phyloP scores from a whole-genome alignment of 495 filamentous ascomycete genomes.

The Penicillium bovifimosum region DNA sequence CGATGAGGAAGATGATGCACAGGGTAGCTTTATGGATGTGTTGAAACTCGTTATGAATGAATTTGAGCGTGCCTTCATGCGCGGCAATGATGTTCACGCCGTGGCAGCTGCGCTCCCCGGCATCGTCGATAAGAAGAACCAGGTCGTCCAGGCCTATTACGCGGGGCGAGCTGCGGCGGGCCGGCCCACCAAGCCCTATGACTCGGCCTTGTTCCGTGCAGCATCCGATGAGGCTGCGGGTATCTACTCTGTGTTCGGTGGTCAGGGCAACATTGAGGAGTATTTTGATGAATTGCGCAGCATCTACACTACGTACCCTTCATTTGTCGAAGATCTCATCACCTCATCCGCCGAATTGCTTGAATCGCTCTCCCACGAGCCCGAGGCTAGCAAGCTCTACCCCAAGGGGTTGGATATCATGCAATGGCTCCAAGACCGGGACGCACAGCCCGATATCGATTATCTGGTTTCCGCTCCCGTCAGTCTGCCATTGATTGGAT shows the following conservation, averaged over 20 bases:
- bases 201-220: slow-evolving; percentile 87
- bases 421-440: slow-evolving; percentile 80
- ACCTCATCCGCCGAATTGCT: slow-evolving; percentile 72
- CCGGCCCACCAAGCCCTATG: slow-evolving; percentile 77
- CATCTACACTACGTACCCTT: slow-evolving; percentile 83
- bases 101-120: slow-evolving; percentile 78
- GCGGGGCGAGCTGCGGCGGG: slow-evolving; percentile 77
- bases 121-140: slow-evolving; percentile 80
- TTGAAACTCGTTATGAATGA: slow-evolving; percentile 85
- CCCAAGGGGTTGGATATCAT: slow-evolving; percentile 92
- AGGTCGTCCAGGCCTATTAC: slow-evolving; percentile 85
- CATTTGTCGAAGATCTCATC: slow-evolving; percentile 82
- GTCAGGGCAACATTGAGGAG: slow-evolving; percentile 99
- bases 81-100: slow-evolving; percentile 94
- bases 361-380: slow-evolving; percentile 75
- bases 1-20: slow-evolving; percentile 80
- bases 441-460: slow-evolving; percentile 86
- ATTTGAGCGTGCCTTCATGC: slow-evolving; percentile 90
- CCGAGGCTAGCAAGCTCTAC: slow-evolving; percentile 88
- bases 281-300: slow-evolving; percentile 97
- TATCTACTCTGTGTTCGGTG: slow-evolving; percentile 90
- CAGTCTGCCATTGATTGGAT: slow-evolving; percentile 91
- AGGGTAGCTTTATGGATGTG: slow-evolving; percentile 79
- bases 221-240: slow-evolving; percentile 71
- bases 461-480: slow-evolving; percentile 97